phyloP scores from a whole-genome alignment of 2,329 filamentous ascomycete species.

The Penicillium hordei region DNA sequence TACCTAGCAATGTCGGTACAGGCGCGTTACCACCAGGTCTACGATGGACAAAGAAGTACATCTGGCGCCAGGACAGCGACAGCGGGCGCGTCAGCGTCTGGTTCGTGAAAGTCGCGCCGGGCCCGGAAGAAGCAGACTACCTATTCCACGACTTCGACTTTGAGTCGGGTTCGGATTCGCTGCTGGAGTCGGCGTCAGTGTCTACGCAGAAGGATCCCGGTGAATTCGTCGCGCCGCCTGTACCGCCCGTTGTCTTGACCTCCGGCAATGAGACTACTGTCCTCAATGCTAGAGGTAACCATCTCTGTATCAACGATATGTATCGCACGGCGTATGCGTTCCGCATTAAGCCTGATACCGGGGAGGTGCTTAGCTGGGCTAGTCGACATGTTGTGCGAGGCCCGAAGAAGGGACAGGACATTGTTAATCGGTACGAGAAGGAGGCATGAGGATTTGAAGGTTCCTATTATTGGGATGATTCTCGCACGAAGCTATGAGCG shows the following conservation, averaged over 20 bases:
- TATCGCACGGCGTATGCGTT: constrained; percentile 49
- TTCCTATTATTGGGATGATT: background rate
- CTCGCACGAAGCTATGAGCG: background rate
- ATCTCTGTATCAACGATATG: constrained; percentile 49
- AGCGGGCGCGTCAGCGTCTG: constrained; percentile 42
- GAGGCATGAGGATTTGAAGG: constrained; percentile 6
- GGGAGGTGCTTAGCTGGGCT: constrained; percentile 42
- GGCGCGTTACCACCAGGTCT: constrained; percentile 26
- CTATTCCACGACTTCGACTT: constrained; percentile 47
- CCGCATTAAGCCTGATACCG: constrained; percentile 32
- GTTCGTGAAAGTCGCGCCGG: constrained; percentile 43
- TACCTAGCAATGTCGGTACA: constrained; percentile 30
- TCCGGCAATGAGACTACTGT: constrained; percentile 26
- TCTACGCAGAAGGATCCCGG: constrained; percentile 11
- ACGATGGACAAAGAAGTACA: constrained; percentile 46
- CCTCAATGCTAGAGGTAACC: constrained; percentile 41
- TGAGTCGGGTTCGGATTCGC: background rate
- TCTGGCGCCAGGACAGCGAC: constrained; percentile 39
- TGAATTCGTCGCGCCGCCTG: constrained; percentile 26
- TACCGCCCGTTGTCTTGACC: constrained; percentile 20
- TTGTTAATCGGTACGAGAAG: constrained; percentile 41
- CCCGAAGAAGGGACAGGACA: constrained; percentile 48
- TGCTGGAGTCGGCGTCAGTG: background rate
- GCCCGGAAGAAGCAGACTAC: constrained; percentile 41
- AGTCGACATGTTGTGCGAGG: constrained; percentile 48